Conservation (phyloP, 2,329 filamentous ascomycete species). For the Xylaria digitata region DNA sequence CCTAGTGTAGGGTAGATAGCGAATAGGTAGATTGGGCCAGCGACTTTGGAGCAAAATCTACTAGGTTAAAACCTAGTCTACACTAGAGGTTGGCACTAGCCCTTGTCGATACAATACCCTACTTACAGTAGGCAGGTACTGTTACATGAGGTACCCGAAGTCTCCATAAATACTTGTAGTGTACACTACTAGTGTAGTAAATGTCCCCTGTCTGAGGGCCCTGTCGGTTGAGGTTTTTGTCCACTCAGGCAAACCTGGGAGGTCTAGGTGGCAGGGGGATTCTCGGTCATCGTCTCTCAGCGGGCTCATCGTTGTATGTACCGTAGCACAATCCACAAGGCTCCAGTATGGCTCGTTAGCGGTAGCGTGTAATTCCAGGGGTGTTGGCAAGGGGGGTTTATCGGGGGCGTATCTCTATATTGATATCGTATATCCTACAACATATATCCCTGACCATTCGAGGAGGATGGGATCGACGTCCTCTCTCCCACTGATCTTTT, state of each 20-base stretch:
- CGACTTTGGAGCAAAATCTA: constrained; percentile 35
- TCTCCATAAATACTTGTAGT: constrained; percentile 9
- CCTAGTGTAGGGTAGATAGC: constrained; percentile 36
- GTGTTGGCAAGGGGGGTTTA: constrained; percentile 32
- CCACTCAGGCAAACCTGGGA: constrained; percentile 31
- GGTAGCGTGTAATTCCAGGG: constrained; percentile 44
- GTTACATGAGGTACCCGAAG: constrained; percentile 4
- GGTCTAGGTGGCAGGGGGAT: constrained; percentile 20
- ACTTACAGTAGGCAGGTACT: background rate
- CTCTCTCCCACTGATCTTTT: background rate
- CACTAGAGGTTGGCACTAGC: too few relatives aligned
- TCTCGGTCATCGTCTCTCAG: constrained; percentile 37
- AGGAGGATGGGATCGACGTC: constrained; percentile 31
- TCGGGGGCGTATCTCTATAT: constrained; percentile 38
- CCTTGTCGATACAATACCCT: background rate
- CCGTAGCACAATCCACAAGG: constrained; percentile 41
- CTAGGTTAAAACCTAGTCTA: too few relatives aligned
- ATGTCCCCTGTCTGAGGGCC: constrained; percentile 21
- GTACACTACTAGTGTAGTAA: background rate
- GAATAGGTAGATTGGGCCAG: constrained; percentile 36
- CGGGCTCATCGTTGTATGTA: constrained; percentile 44
- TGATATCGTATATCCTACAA: constrained; percentile 34
- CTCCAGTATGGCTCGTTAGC: constrained; percentile 45
- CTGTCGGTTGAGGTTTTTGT: constrained; percentile 26
- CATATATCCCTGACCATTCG: constrained; percentile 27